A percentile compares a stretch with the other conserved stretches of the same genome.
These are phyloP conservation scores for Amanita subjunquillea DNA, from an alignment of 768 basidiomycete species.

Conservation along the genomic window DNA sequence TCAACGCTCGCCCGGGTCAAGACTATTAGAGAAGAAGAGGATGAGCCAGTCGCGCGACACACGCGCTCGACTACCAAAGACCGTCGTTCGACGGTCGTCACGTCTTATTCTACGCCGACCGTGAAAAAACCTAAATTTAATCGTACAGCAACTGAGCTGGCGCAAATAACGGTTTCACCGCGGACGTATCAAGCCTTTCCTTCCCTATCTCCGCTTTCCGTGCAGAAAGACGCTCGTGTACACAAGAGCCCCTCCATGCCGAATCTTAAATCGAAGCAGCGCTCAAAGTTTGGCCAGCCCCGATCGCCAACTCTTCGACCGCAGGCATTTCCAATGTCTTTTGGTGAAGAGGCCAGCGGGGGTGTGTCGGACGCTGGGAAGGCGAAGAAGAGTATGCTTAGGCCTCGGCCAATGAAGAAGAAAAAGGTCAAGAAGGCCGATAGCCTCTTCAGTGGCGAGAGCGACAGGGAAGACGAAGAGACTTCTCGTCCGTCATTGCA, in stretches of 20 bases:
- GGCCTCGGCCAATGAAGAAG: conserved; percentile 17
- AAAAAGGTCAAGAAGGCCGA: conserved; percentile 20
- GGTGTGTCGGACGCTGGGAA: not conserved
- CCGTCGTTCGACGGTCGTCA: not conserved
- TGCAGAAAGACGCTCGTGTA: not conserved
- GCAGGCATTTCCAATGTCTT: conserved; percentile 1
- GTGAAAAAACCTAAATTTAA: not conserved
- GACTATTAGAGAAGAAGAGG: not conserved
- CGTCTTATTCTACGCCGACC: not conserved
- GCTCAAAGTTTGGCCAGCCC: not conserved
- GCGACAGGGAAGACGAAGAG: conserved; percentile 3
- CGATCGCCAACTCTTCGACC: not conserved
- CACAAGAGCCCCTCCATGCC: conserved; percentile 3
- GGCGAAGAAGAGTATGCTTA: not conserved
- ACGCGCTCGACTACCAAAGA: not conserved
- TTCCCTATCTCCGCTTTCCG: not conserved
- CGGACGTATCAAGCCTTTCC: not conserved
- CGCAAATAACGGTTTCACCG: not conserved
- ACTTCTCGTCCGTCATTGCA: conserved; percentile 10
- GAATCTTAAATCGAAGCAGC: not conserved
- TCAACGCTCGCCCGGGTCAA: not conserved
- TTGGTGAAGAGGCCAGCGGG: not conserved
- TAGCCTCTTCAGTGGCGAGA: not conserved
- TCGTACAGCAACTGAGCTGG: not conserved
- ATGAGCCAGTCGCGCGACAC: not conserved